Evolutionary conservation across 2,329 filamentous ascomycete genomes (phyloP).

Genomic region (Akanthomyces uredinophilus): DNA sequence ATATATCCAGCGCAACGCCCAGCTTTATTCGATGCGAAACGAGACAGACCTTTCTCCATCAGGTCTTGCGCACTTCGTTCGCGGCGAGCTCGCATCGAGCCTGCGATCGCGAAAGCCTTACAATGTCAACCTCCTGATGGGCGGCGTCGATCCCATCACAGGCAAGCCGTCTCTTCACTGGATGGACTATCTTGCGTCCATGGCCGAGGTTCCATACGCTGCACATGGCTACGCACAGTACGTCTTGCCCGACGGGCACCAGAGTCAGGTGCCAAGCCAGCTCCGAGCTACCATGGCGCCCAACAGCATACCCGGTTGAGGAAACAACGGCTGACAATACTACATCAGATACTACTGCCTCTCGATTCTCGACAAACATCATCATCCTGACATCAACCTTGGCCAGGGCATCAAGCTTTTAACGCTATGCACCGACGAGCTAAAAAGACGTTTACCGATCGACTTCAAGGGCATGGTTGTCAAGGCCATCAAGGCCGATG

Average conservation of each 20-base stretch:
- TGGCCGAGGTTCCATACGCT: conserved; percentile 86
- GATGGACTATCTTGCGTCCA: conserved; percentile 91
- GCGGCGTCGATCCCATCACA: conserved; percentile 87
- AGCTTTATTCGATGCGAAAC: conserved; percentile 98
- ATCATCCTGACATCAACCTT: conserved; percentile 87
- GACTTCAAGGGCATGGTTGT: conserved; percentile 97
- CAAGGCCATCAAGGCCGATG: conserved; percentile 93
- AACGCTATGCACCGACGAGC: conserved; percentile 90
- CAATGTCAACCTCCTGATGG: conserved; percentile 92
- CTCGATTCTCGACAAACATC: conserved; percentile 96
- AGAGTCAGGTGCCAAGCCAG: not conserved
- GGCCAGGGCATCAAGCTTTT: conserved; percentile 89
- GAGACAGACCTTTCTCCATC: conserved; percentile 85
- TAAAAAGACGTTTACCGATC: conserved; percentile 93
- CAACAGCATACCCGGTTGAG: not conserved
- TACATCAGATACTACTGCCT: conserved; percentile 83
- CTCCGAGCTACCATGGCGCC: not conserved
- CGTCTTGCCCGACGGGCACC: conserved; percentile 28
- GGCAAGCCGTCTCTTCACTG: conserved; percentile 91
- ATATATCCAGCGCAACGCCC: conserved; percentile 97
- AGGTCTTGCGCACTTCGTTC: conserved; percentile 88
- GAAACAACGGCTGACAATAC: not conserved
- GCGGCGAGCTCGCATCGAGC: conserved; percentile 85
- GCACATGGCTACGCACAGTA: conserved; percentile 98
- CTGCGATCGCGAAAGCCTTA: conserved; percentile 91